Percentiles rank a stretch among this genome's conserved stretches.
Conservation (phyloP, 2,329 filamentous ascomycete genomes). For the Apiospora rasikravindrae region DNA sequence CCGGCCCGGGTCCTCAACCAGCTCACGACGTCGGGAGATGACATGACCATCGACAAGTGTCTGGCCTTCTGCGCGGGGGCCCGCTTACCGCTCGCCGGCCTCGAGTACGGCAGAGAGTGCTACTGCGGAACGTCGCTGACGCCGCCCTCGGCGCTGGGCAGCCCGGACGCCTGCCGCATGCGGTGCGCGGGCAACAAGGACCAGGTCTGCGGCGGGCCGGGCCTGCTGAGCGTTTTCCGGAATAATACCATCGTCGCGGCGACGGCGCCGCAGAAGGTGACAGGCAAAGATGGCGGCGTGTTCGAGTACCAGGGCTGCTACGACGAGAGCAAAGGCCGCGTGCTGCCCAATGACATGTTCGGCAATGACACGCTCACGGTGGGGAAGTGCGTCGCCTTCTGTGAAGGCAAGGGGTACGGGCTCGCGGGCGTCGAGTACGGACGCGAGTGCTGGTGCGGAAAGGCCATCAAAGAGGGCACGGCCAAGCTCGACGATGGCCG, state of each 20-base stretch:
- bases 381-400: slow-evolving; percentile 37
- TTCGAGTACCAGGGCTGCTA: slow-evolving; percentile 22
- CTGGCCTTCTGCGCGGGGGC: slow-evolving; percentile 27
- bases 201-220: slow-evolving; percentile 44
- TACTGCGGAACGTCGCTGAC: slow-evolving; percentile 35
- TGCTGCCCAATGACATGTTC: slow-evolving; percentile 24
- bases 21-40: slow-evolving; percentile 22
- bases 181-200: slow-evolving; percentile 44
- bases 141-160: slow-evolving; percentile 42
- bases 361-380: slow-evolving; percentile 39
- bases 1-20: slow-evolving; percentile 33
- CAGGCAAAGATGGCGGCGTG: slow-evolving; percentile 11
- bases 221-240: slow-evolving; percentile 28
- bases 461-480: background rate
- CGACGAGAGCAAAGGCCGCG: slow-evolving; percentile 17
- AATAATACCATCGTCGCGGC: background rate
- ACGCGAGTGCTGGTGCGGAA: slow-evolving; percentile 41
- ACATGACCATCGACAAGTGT: slow-evolving; percentile 36
- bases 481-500: slow-evolving; percentile 4
- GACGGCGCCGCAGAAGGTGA: background rate
- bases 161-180: slow-evolving; percentile 48
- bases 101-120: slow-evolving; percentile 35
- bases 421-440: slow-evolving; percentile 46
- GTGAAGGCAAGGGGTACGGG: slow-evolving; percentile 37
- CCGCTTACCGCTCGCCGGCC: slow-evolving; percentile 29